These are phyloP conservation scores for Pseudomonodictys pantanalensis DNA, from an alignment of 495 filamentous ascomycete genomes.

Conservation along the genomic window DNA sequence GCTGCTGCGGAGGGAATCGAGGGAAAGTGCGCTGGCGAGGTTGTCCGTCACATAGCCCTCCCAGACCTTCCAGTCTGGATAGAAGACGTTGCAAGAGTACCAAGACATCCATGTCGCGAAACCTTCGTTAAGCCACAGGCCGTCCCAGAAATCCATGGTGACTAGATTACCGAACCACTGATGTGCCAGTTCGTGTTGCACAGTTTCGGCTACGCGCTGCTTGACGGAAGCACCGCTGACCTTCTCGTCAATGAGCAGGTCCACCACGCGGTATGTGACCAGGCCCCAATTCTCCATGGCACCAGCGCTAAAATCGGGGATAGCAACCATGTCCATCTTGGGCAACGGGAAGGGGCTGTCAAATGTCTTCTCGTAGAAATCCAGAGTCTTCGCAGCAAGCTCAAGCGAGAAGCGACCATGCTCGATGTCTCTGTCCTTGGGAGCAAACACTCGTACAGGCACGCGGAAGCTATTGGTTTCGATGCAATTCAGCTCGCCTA, in stretches of 20 bases:
- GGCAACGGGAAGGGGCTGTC: constrained; percentile 63
- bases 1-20: constrained; percentile 89
- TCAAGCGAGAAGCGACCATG: constrained; percentile 68
- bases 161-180: constrained; percentile 99
- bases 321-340: constrained; percentile 98
- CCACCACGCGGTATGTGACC: constrained; percentile 90
- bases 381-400: constrained; percentile 63
- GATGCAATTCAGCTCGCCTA: constrained; percentile 72
- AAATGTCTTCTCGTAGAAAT: constrained; percentile 76
- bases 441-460: constrained; percentile 68
- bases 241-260: constrained; percentile 89
- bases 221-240: constrained; percentile 86
- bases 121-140: constrained; percentile 96
- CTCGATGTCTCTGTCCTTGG: constrained; percentile 61
- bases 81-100: constrained; percentile 81
- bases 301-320: constrained; percentile 89
- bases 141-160: constrained; percentile 99
- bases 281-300: constrained; percentile 99
- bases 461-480: constrained; percentile 73
- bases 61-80: constrained; percentile 99
- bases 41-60: constrained; percentile 88
- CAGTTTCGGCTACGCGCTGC: constrained; percentile 88
- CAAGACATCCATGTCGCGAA: constrained; percentile 86
- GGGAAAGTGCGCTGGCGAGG: constrained; percentile 77
- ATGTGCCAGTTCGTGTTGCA: constrained; percentile 95